Conservation (phyloP, 768 basidiomycete species). For the Tulasnella calospora region DNA sequence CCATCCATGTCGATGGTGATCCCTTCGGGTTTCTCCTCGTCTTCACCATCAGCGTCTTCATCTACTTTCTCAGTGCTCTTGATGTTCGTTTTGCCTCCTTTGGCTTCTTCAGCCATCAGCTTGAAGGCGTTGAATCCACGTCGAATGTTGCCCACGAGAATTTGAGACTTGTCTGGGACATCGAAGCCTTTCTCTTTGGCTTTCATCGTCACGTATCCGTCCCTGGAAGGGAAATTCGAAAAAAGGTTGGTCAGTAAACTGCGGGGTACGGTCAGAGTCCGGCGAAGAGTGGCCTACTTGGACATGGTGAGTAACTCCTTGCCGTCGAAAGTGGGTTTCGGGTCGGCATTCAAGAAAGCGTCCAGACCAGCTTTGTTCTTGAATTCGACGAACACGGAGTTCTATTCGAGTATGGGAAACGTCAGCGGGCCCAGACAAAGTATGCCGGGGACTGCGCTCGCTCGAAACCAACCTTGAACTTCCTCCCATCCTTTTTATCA, state of each 20-base stretch:
- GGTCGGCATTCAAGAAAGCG: constrained; percentile 72
- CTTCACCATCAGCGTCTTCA: constrained; percentile 34
- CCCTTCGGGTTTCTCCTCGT: constrained; percentile 37
- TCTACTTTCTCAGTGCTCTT: constrained; percentile 36
- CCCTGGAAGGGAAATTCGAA: constrained; percentile 14
- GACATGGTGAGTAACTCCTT: constrained; percentile 77
- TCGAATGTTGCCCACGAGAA: constrained; percentile 38
- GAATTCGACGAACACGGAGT: constrained; percentile 92
- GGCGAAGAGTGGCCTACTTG: constrained; percentile 51
- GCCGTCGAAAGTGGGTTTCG: constrained; percentile 75
- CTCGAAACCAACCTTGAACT: constrained; percentile 67
- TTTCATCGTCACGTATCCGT: constrained; percentile 19
- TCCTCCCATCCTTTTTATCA: constrained; percentile 52
- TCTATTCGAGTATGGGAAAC: constrained; percentile 42
- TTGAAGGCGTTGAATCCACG: constrained; percentile 77
- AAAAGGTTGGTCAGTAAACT: constrained; percentile 63
- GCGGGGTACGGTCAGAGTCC: not conserved
- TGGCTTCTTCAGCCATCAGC: constrained; percentile 43
- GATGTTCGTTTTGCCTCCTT: constrained; percentile 35
- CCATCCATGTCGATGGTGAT: constrained; percentile 26
- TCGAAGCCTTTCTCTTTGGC: constrained; percentile 58
- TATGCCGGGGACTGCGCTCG: too few species aligned
- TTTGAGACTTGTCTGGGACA: constrained; percentile 53
- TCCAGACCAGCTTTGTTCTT: constrained; percentile 61
- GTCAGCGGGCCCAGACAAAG: not conserved